Conservation (phyloP, 768 basidiomycete species). For the Suillus hirtellus region DNA sequence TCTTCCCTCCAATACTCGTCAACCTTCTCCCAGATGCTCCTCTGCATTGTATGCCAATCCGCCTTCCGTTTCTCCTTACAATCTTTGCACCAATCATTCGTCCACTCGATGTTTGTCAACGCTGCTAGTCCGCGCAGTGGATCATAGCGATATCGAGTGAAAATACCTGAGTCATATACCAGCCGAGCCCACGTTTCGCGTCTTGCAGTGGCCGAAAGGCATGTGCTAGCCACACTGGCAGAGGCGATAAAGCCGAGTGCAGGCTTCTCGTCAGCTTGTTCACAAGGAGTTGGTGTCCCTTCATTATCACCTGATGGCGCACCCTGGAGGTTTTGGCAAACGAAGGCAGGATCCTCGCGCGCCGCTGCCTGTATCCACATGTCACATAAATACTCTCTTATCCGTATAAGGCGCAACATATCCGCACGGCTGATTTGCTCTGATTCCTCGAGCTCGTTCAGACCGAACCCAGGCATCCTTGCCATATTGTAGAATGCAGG, state of each 20-base stretch:
- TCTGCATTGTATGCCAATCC: not conserved
- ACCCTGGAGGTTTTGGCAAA: not conserved
- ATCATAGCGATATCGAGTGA: conserved; percentile 32
- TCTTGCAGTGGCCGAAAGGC: not conserved
- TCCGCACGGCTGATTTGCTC: conserved; percentile 3
- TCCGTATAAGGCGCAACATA: not conserved
- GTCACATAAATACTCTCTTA: conserved; percentile 2
- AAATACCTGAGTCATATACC: conserved; percentile 24
- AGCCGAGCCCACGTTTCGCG: conserved; percentile 14
- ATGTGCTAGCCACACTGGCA: conserved; percentile 7
- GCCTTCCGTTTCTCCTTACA: conserved; percentile 30
- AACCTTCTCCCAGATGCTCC: not conserved
- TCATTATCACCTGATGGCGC: not conserved
- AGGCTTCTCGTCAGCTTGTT: not conserved
- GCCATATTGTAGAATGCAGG: conserved; percentile 42
- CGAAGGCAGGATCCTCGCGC: not conserved
- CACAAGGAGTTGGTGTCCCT: not conserved
- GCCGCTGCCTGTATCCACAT: conserved; percentile 3
- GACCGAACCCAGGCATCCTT: conserved; percentile 4
- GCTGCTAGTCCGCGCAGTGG: conserved; percentile 37
- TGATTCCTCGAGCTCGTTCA: not conserved
- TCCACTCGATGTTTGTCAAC: conserved; percentile 29
- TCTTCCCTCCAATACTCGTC: not conserved
- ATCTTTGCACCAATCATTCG: conserved; percentile 32
- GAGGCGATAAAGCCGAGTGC: conserved; percentile 17